Base-by-base conservation (phyloP, 129 eudicot genomes). In the Dittrichia graveolens region DNA sequence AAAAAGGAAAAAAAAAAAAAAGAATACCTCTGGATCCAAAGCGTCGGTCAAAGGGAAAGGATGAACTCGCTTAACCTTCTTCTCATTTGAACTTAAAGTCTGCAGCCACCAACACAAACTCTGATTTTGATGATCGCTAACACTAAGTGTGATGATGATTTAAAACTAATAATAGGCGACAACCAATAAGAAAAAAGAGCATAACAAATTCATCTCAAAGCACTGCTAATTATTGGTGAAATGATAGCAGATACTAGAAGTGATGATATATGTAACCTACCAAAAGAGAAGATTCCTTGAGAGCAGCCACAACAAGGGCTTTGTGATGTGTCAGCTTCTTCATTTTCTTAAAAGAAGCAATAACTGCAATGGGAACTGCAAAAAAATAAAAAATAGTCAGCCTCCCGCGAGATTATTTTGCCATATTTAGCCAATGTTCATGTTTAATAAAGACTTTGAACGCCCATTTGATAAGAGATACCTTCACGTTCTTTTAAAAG, bases 291-390 rank as follows among this genome's bases (percentile, higher is more conserved):
- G 99, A 90, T 47, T 94, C 88, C 88, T 76, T 85, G 3, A 94
- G 93, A 6, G 99, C 97, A 57, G 88, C 88, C 44, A 81, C 93
- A 43, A 94, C 80, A n/a, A 88, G 37, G 14, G 91, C 79, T 42
- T 62, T 76, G 46, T 94, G 93, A 56, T 65, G 75, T 24, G 97
- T 85, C 40, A 94, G 94, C 83, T 79, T 87, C 84, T 90, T 90
- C 89, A 90, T 64, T 74, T 85, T 87, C 73, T 75, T 90, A 57
- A 90, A 90, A 75, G 97, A 82, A 65, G 93, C 90, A 61, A 94
- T 81, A 41, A 94, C 86, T 19, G 84, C 83, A 58, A 94, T 71
- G 60, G 97, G 95, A 79, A 94, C 99, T 94, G 99, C 89, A 88
- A 40, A 70, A 71, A 18, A 24, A 24, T 24, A 58, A 73, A 70